Conservation (phyloP, 192 early-diverging fungal species). For the Kickxella alabastrina region DNA sequence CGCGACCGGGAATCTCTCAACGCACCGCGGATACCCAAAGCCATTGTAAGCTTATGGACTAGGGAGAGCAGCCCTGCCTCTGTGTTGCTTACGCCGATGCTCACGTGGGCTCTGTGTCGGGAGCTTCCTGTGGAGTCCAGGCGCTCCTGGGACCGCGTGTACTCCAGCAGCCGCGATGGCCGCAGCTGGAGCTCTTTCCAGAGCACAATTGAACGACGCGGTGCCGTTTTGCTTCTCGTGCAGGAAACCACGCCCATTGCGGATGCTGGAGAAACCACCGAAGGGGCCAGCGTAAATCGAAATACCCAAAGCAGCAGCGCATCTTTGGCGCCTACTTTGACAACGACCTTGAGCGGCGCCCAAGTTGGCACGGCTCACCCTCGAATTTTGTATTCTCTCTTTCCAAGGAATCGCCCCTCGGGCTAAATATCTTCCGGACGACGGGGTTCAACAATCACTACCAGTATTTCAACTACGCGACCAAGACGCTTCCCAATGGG, state of each 20-base stretch:
- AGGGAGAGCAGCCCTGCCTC: slow-evolving; percentile 2
- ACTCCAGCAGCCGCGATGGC: slow-evolving; percentile 32
- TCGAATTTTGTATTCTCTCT: slow-evolving; percentile 58
- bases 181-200: slow-evolving; percentile 49
- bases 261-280: no score
- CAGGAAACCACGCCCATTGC: slow-evolving; percentile 27
- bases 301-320: slow-evolving; percentile 44
- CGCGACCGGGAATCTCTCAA: not conserved
- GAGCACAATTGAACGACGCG: slow-evolving; percentile 19
- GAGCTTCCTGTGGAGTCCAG: slow-evolving; percentile 28
- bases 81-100: slow-evolving; percentile 16
- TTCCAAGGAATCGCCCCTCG: slow-evolving; percentile 8
- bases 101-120: slow-evolving; percentile 19
- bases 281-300: no score
- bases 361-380: slow-evolving; percentile 61
- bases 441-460: slow-evolving; percentile 62
- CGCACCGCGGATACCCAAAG: not conserved
- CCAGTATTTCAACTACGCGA: slow-evolving; percentile 71
- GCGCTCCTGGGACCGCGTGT: slow-evolving; percentile 21
- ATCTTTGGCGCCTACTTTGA: slow-evolving; percentile 72
- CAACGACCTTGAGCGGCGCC: slow-evolving; percentile 52
- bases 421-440: slow-evolving; percentile 15
- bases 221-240: slow-evolving; percentile 34
- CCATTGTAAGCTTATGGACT: not conserved
- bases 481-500: slow-evolving; percentile 69